Percentiles rank a stretch among this genome's conserved stretches.
These are phyloP conservation scores for Raphidocelis subcapitata DNA, from an alignment of 139 green algal species.

Conservation along the genomic window DNA sequence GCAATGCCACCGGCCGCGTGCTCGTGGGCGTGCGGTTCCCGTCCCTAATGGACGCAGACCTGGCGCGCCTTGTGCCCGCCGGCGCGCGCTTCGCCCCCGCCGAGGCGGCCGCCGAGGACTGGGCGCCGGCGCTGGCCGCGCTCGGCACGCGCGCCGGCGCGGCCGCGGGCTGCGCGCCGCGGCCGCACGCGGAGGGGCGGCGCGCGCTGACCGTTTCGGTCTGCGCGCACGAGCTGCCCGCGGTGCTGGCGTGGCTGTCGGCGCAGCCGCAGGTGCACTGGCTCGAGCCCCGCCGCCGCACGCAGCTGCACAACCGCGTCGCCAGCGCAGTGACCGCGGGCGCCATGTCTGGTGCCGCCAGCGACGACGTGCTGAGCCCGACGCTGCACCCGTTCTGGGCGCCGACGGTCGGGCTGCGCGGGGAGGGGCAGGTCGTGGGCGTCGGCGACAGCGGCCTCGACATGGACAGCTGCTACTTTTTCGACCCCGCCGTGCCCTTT, in stretches of 20 bases:
- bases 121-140: slow-evolving; percentile 20
- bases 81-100: slow-evolving; percentile 18
- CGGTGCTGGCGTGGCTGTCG: slow-evolving; percentile 42
- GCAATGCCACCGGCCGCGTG: no score
- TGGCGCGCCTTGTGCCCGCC: no score
- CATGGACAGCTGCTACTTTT: slow-evolving; percentile 81
- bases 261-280: slow-evolving; percentile 36
- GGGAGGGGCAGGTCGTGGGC: slow-evolving; percentile 79
- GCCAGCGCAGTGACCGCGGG: slow-evolving; percentile 58
- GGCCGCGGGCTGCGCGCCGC: not conserved
- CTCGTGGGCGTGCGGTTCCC: no score
- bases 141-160: not conserved
- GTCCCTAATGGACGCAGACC: no score
- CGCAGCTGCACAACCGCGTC: slow-evolving; percentile 52
- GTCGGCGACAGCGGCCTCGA: slow-evolving; percentile 89
- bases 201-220: no score
- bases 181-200: not conserved
- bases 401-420: slow-evolving; percentile 69
- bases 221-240: slow-evolving; percentile 21
- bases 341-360: not conserved
- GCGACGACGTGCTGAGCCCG: not conserved
- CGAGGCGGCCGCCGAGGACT: slow-evolving; percentile 37
- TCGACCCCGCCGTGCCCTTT: slow-evolving; percentile 45
- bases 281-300: slow-evolving; percentile 25
- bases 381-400: slow-evolving; percentile 68